Evolutionary conservation across 306 rosid genomes (phyloP).

Genomic region (Betula pendula): DNA sequence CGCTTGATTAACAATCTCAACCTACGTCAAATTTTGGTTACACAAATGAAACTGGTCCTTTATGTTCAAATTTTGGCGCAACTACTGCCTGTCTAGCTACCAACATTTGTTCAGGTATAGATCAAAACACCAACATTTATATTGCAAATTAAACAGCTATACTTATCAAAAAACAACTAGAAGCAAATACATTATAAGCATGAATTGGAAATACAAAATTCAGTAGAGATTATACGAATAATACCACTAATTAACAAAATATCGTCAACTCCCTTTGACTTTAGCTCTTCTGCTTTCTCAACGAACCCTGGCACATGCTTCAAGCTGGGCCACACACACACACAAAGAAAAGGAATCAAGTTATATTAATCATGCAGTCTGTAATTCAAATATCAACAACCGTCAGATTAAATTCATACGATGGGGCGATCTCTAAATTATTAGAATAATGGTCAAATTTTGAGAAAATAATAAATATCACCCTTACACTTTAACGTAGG

Average conservation of each 20-base stretch:
- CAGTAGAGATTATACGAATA: neutral
- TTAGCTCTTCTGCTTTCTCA: constrained; percentile 70
- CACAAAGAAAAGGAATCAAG: neutral
- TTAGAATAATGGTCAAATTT: too few species aligned
- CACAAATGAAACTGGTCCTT: neutral
- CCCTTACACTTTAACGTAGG: too few species aligned
- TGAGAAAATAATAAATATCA: too few species aligned
- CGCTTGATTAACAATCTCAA: neutral
- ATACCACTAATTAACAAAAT: constrained; percentile 72
- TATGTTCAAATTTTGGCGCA: neutral
- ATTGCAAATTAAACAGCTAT: too few species aligned
- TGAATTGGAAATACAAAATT: neutral
- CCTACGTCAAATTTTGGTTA: neutral
- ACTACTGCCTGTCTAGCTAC: neutral
- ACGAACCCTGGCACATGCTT: constrained; percentile 88
- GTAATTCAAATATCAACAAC: neutral
- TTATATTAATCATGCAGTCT: neutral
- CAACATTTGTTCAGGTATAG: neutral
- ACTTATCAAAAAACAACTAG: too few species aligned
- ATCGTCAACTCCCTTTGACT: constrained; percentile 75
- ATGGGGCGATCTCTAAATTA: too few species aligned
- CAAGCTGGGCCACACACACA: constrained; percentile 40
- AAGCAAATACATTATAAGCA: neutral
- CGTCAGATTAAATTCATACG: neutral
- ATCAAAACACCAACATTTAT: neutral